phyloP scores from a whole-genome alignment of 306 rosid species.

The Pyrus communis region DNA sequence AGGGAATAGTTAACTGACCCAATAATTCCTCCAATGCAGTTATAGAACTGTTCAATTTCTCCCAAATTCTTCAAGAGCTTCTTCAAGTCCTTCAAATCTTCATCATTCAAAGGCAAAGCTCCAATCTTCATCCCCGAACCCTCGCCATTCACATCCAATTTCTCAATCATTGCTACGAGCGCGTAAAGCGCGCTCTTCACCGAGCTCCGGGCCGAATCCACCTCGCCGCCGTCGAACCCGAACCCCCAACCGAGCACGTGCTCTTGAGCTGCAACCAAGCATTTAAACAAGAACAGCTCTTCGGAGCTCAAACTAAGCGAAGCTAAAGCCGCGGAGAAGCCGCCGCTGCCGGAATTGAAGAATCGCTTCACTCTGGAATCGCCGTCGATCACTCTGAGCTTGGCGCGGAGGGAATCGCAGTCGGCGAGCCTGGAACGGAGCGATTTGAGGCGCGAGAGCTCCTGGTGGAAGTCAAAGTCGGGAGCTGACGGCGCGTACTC shows the following conservation, averaged over 20 bases:
- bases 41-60: slow-evolving; percentile 70
- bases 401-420: slow-evolving; percentile 22
- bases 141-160: slow-evolving; percentile 30
- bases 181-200: slow-evolving; percentile 65
- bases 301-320: slow-evolving; percentile 26
- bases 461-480: slow-evolving; percentile 42
- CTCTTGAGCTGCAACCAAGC: slow-evolving; percentile 80
- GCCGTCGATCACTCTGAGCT: slow-evolving; percentile 39
- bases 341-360: slow-evolving; percentile 31
- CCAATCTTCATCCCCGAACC: slow-evolving; percentile 26
- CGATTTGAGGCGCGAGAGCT: slow-evolving; percentile 47
- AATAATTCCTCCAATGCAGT: slow-evolving; percentile 91
- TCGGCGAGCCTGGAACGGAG: slow-evolving; percentile 47
- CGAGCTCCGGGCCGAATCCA: slow-evolving; percentile 34
- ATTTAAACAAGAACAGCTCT: slow-evolving; percentile 52
- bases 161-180: slow-evolving; percentile 71
- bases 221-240: slow-evolving; percentile 21
- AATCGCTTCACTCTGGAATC: slow-evolving; percentile 66
- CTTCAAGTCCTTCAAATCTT: slow-evolving; percentile 52
- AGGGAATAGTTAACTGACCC: slow-evolving; percentile 48
- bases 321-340: slow-evolving; percentile 29
- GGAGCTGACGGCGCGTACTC: slow-evolving; percentile 59
- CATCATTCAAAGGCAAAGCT: slow-evolving; percentile 36
- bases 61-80: slow-evolving; percentile 51
- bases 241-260: slow-evolving; percentile 50